These are phyloP conservation scores for Nicotiana tomentosiformis DNA, from an alignment of 257 asterid genomes.

Conservation along the genomic window DNA sequence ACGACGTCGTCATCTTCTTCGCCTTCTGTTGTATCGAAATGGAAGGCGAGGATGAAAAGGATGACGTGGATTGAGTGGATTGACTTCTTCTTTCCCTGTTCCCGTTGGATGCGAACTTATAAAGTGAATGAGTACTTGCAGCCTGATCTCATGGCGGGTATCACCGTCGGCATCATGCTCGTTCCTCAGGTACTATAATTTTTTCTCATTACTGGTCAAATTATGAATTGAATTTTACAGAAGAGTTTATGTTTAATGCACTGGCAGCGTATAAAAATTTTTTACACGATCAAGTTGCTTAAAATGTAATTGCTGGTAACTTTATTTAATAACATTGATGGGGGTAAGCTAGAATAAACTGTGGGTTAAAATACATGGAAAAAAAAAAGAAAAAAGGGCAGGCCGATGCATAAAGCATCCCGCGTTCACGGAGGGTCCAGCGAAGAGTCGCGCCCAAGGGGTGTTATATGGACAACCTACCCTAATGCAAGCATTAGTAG, in stretches of 20 bases:
- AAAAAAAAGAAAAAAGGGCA: too few relatives aligned
- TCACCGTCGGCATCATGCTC: constrained; percentile 97
- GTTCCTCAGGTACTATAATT: constrained; percentile 74
- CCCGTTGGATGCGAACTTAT: constrained; percentile 85
- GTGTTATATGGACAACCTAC: too few relatives aligned
- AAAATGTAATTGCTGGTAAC: too few relatives aligned
- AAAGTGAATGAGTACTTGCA: constrained; percentile 81
- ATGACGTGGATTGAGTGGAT: constrained; percentile 80
- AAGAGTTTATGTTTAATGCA: not conserved
- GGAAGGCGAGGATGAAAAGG: constrained; percentile 55
- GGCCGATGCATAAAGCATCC: too few relatives aligned
- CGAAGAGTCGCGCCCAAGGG: too few relatives aligned
- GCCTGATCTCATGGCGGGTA: constrained; percentile 86
- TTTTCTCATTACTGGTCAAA: not conserved
- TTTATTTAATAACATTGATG: too few relatives aligned
- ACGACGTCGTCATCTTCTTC: constrained; percentile 20
- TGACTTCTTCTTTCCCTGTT: constrained; percentile 69
- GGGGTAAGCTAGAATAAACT: too few relatives aligned
- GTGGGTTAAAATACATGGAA: too few relatives aligned
- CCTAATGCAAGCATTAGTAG: too few relatives aligned
- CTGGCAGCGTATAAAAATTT: not conserved
- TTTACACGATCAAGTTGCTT: not conserved
- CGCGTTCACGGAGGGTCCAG: too few relatives aligned
- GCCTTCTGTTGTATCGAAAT: constrained; percentile 25
- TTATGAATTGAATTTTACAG: not conserved